Evolutionary conservation across 2,329 filamentous ascomycete species (phyloP), one percentile per base, ranked within the genome.

Genomic region (Ascochyta koolunga): DNA sequence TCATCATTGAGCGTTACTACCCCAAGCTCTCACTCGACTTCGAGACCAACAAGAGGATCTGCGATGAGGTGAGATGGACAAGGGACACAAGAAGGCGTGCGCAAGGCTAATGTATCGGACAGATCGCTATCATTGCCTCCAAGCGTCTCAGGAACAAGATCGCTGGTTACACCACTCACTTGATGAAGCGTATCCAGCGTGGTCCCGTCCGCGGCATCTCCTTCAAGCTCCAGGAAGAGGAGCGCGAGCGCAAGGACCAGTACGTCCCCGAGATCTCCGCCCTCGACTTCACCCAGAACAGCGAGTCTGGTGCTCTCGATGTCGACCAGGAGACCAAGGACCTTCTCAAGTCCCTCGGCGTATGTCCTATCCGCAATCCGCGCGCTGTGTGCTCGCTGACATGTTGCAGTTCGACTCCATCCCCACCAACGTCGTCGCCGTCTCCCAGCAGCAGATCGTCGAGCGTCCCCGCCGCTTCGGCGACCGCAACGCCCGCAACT

Each of bases 181-280:
- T 73, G 66, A 99, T 99, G 96, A 98, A 98, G 89, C 95, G 95
- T 82, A 99, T 99, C 75, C 95, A 98, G 86, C 92, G 95, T 80
- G 95, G 95, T 68, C 95, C 95, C 68, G 95, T 99, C 82, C 96
- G 95, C 75, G 95, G 95, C 86, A 99, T 99, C 83, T 99, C 96
- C 82, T 99, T 99, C 93, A 99, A 99, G 88, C 91, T 99, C 60
- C 95, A 99, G 85, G 95, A 99, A 86, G 95, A 99, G 86, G 95
- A 99, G 89, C 91, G 95, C 87, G 95, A 99, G 85, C 90, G 95
- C 80, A 99, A 99, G 90, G 95, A 99, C 86, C 95, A 99, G 86
- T 99, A 97, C 85, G 95, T 99, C 68, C 95, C 95, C 77, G 95
- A 99, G 84, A 86, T 99, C 73, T 99, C 96, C 59, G 95, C 95